Percentiles rank a stretch among this genome's conserved stretches.
These are phyloP conservation scores for Auricularia cornea DNA, from an alignment of 768 basidiomycete species.

Conservation along the genomic window DNA sequence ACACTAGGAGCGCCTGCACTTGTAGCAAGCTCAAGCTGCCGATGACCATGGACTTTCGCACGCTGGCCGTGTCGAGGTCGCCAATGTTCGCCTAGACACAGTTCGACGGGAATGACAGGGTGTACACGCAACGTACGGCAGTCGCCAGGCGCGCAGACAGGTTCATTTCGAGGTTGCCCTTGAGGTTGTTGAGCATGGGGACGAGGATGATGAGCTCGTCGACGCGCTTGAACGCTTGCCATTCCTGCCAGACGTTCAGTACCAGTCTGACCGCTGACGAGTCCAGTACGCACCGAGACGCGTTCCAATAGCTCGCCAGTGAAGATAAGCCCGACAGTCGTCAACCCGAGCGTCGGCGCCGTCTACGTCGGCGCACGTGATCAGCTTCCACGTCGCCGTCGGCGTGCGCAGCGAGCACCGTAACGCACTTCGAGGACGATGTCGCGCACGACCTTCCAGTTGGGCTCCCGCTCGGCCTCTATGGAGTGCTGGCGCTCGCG, in stretches of 20 bases:
- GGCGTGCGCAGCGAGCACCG: slow-evolving; percentile 14
- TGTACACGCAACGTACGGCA: slow-evolving; percentile 34
- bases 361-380: slow-evolving; percentile 40
- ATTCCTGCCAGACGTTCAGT: slow-evolving; percentile 40
- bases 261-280: slow-evolving; percentile 2
- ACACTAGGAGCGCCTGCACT: slow-evolving; percentile 87
- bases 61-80: slow-evolving; percentile 65
- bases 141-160: slow-evolving; percentile 93
- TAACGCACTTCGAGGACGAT: slow-evolving; percentile 76
- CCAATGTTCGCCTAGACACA: slow-evolving; percentile 63
- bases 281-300: slow-evolving; percentile 56
- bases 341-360: slow-evolving; percentile 78
- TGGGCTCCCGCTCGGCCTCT: background rate
- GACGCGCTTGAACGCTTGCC: slow-evolving; percentile 81
- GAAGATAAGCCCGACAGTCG: slow-evolving; percentile 75
- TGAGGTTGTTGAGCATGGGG: slow-evolving; percentile 88
- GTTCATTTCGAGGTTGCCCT: slow-evolving; percentile 99
- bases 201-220: slow-evolving; percentile 97
- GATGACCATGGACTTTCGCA: slow-evolving; percentile 55
- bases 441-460: slow-evolving; percentile 13
- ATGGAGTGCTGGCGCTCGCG: background rate
- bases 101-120: background rate
- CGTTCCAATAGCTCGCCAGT: slow-evolving; percentile 86
- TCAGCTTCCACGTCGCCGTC: background rate
- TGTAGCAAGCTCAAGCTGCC: slow-evolving; percentile 85